Conservation (phyloP, 2,329 filamentous ascomycete species). For the Sphaerulina musiva region DNA sequence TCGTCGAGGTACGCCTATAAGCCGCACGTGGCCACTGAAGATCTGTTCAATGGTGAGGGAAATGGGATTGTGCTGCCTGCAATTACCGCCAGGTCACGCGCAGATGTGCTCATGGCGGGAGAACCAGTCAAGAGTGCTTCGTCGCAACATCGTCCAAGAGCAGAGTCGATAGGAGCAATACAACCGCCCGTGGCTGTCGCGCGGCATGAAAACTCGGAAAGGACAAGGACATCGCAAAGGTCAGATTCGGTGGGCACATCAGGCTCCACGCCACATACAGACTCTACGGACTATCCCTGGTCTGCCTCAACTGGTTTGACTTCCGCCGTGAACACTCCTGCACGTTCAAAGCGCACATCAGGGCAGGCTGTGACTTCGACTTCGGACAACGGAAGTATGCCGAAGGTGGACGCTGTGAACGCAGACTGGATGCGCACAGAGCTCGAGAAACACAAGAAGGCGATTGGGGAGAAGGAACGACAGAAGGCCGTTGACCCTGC, state of each 20-base stretch:
- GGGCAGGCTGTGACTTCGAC: constrained; percentile 29
- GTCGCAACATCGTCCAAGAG: constrained; percentile 20
- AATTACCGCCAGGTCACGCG: constrained; percentile 22
- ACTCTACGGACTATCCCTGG: constrained; percentile 37
- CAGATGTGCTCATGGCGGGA: constrained; percentile 27
- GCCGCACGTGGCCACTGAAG: constrained; percentile 16
- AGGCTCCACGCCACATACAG: constrained; percentile 39
- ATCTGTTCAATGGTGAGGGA: constrained; percentile 20
- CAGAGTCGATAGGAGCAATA: constrained; percentile 10
- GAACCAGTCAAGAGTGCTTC: background rate
- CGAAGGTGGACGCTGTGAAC: constrained; percentile 35
- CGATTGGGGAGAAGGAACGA: constrained; percentile 20
- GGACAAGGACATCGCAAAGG: constrained; percentile 23
- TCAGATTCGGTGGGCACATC: constrained; percentile 28
- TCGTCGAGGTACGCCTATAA: constrained; percentile 18
- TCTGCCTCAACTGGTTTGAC: constrained; percentile 39
- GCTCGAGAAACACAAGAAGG: constrained; percentile 35
- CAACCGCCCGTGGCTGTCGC: constrained; percentile 29
- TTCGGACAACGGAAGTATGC: constrained; percentile 25
- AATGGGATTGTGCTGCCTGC: constrained; percentile 6
- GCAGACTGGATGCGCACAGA: constrained; percentile 42
- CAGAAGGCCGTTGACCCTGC: constrained; percentile 13
- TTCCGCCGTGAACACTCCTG: constrained; percentile 38
- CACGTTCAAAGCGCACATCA: constrained; percentile 39
- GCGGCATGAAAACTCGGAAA: constrained; percentile 29